Evolutionary conservation across 331 rosid species (phyloP).

Genomic region (Telfairia occidentalis): DNA sequence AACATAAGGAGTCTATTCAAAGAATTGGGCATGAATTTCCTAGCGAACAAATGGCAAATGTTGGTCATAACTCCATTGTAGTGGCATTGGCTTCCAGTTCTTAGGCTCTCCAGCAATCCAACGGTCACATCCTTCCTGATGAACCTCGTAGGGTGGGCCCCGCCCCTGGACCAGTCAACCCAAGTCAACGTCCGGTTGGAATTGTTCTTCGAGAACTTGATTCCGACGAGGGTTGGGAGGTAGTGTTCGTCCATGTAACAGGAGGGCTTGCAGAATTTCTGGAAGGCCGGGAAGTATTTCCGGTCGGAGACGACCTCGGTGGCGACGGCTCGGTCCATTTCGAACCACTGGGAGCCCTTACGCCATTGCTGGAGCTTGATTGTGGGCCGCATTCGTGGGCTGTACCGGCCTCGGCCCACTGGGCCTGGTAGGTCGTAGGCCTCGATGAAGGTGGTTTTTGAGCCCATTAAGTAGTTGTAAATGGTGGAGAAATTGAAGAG

Average conservation of each 20-base stretch:
- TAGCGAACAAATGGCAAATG: slow-evolving; percentile 68
- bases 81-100: slow-evolving; percentile 41
- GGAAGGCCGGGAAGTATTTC: slow-evolving; percentile 39
- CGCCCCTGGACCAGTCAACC: slow-evolving; percentile 83
- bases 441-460: slow-evolving; percentile 36
- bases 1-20: slow-evolving; percentile 51
- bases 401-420: slow-evolving; percentile 66
- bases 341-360: slow-evolving; percentile 86
- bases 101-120: slow-evolving; percentile 34
- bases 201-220: slow-evolving; percentile 27
- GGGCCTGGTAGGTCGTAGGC: slow-evolving; percentile 37
- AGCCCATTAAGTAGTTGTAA: slow-evolving; percentile 52
- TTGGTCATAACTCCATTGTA: slow-evolving; percentile 45
- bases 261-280: slow-evolving; percentile 24
- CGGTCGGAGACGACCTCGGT: slow-evolving; percentile 42
- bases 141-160: slow-evolving; percentile 53
- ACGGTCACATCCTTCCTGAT: slow-evolving; percentile 30
- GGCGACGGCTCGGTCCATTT: slow-evolving; percentile 50
- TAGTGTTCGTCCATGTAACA: slow-evolving; percentile 80
- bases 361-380: slow-evolving; percentile 53
- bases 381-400: slow-evolving; percentile 31
- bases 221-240: slow-evolving; percentile 49
- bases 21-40: slow-evolving; percentile 54
- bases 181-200: slow-evolving; percentile 77
- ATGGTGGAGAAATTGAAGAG: slow-evolving; percentile 65